Conservation (phyloP, 2,329 filamentous ascomycete genomes). For the Penicillium brasilianum region DNA sequence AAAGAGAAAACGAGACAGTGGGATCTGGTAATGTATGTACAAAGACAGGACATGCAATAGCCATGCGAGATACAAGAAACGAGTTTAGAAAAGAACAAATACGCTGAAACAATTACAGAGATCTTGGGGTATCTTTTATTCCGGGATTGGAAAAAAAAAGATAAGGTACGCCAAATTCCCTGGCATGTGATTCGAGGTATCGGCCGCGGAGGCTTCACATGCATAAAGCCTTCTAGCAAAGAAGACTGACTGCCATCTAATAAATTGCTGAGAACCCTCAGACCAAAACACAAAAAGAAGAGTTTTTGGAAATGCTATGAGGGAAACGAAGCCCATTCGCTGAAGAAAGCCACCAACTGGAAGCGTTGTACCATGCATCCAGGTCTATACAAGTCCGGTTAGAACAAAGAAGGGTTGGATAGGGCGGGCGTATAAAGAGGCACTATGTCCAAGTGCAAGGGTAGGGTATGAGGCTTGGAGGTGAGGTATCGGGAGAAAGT, state of each 20-base stretch:
- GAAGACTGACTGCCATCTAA: slow-evolving; percentile 24
- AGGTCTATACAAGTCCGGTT: slow-evolving; percentile 28
- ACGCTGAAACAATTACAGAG: slow-evolving; percentile 11
- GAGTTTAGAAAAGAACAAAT: slow-evolving; percentile 6
- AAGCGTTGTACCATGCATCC: slow-evolving; percentile 13
- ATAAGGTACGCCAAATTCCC: not conserved
- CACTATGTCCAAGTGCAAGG: slow-evolving; percentile 5
- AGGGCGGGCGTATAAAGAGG: not conserved
- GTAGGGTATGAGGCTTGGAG: not conserved
- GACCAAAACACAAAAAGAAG: slow-evolving; percentile 2
- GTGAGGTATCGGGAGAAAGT: not conserved
- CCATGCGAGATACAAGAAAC: slow-evolving; percentile 11
- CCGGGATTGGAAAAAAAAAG: not conserved
- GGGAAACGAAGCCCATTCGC: slow-evolving; percentile 19
- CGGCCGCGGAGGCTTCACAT: slow-evolving; percentile 24
- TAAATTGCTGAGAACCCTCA: slow-evolving; percentile 20
- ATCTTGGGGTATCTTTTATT: not conserved
- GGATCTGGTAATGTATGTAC: slow-evolving; percentile 13
- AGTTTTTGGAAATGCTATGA: slow-evolving; percentile 23
- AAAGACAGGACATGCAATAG: slow-evolving; percentile 10
- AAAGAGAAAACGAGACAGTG: not conserved
- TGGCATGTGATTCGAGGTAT: slow-evolving; percentile 25
- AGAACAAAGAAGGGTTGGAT: slow-evolving; percentile 9
- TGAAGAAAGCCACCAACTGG: slow-evolving; percentile 22
- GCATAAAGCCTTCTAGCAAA: slow-evolving; percentile 17